Base-by-base conservation (phyloP, 768 basidiomycete genomes). In the Lentinus brumalis region DNA sequence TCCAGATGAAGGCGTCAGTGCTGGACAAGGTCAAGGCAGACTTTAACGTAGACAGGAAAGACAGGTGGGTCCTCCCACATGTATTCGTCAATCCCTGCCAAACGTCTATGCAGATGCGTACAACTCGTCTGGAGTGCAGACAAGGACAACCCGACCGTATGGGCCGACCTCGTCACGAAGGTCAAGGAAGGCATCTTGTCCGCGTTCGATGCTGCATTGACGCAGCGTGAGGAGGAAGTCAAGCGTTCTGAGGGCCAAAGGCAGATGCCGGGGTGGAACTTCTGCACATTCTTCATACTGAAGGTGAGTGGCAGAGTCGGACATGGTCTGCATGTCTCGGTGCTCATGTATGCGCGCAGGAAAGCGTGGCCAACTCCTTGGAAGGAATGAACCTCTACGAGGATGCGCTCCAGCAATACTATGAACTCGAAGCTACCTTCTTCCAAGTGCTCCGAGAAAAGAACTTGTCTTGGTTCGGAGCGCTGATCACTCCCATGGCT, bases 211-310 rank as follows among this genome's bases (percentile, higher is more conserved):
- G 74, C 79, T 16, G 87, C 90, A 1, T 81, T 98, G 42, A 75
- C 81, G 10, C 86, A 86, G 59, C 82, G 94, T 15, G 93, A 96
- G 69, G 96, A 98, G 49, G 95, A 97, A 62, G 89, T 98, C 3
- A 88, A 83, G 67, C 85, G 93, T 40, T 93, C 92, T 0, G 96
- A 99, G 70, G 82, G 86, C 50, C 93, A 98, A 73, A 83, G 92
- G 57, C 83, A 89, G 67, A 91, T 95, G 86, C 94, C 94, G 1
- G 96, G 97, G 9, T 99, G 97, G 97, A 97, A 97, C 70, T 99
- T 97, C 71, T 96, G 95, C 72, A 95, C 91, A 0, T 98, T 96
- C 78, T 98, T 98, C 74, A 86, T 95, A 53, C 79, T 96, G 40
- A 99, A 98, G 86, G 96, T 94, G 56, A 58, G 79, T 53, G 3